Percentiles rank a stretch among this genome's conserved stretches.
phyloP scores from a whole-genome alignment of 2,329 filamentous ascomycete genomes.

The Calonectria naviculata region DNA sequence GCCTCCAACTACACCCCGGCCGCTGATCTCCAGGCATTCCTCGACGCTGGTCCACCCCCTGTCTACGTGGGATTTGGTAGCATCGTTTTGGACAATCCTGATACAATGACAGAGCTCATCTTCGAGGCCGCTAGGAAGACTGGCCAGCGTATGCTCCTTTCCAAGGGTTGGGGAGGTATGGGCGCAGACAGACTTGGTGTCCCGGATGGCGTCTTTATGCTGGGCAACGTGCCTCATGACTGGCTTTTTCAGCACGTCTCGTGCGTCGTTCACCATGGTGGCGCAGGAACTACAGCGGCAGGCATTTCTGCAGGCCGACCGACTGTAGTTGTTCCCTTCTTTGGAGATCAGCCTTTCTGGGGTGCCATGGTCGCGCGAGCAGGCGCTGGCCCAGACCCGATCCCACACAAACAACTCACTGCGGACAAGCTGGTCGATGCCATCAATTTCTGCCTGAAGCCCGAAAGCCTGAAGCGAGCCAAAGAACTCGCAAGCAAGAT shows the following conservation, averaged over 20 bases:
- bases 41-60: conserved; percentile 76
- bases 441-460: conserved; percentile 69
- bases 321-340: conserved; percentile 88
- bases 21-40: conserved; percentile 72
- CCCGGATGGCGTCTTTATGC: conserved; percentile 83
- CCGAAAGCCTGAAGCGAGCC: conserved; percentile 66
- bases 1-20: conserved; percentile 74
- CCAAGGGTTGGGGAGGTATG: conserved; percentile 89
- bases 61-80: conserved; percentile 88
- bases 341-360: conserved; percentile 88
- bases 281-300: conserved; percentile 87
- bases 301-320: conserved; percentile 85
- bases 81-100: conserved; percentile 82
- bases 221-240: conserved; percentile 88
- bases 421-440: conserved; percentile 73
- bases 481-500: conserved; percentile 73
- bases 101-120: conserved; percentile 76
- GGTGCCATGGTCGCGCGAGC: conserved; percentile 79
- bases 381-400: conserved; percentile 77
- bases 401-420: conserved; percentile 76
- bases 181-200: conserved; percentile 76
- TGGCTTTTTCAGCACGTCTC: conserved; percentile 88
- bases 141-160: conserved; percentile 81
- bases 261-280: conserved; percentile 87
- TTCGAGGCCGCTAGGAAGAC: conserved; percentile 72